Conservation (phyloP, 1,139 yeast genomes). For the Trichomonascaceae sp. region DNA sequence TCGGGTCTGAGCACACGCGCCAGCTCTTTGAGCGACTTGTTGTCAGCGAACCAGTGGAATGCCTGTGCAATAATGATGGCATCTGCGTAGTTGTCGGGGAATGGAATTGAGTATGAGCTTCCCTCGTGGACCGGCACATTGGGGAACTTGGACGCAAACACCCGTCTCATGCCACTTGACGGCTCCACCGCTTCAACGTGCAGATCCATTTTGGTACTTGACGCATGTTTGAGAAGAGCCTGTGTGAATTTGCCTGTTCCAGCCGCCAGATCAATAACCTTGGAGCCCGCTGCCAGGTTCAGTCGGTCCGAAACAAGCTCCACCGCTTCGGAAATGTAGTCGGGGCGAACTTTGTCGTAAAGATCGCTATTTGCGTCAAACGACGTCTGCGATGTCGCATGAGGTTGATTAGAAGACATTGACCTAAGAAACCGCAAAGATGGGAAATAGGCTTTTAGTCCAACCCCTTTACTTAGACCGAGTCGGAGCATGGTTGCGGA, state of each 20-base stretch:
- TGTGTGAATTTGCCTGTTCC: slow-evolving; percentile 59
- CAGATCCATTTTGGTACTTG: slow-evolving; percentile 25
- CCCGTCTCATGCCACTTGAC: slow-evolving; percentile 42
- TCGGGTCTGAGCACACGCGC: slow-evolving; percentile 41
- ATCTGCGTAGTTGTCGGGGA: slow-evolving; percentile 32
- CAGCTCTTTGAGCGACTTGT: slow-evolving; percentile 36
- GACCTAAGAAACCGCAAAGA: no score
- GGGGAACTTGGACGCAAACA: slow-evolving; percentile 39
- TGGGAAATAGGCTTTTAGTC: no score
- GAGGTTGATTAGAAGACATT: no score
- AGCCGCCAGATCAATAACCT: slow-evolving; percentile 43
- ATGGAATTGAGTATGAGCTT: slow-evolving; percentile 38
- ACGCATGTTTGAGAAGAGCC: slow-evolving; percentile 24
- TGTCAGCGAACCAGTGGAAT: slow-evolving; percentile 55
- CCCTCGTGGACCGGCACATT: slow-evolving; percentile 30
- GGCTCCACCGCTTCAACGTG: slow-evolving; percentile 43
- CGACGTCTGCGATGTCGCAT: slow-evolving; percentile 23
- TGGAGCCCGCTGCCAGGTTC: slow-evolving; percentile 22
- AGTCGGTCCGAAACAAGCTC: slow-evolving; percentile 33
- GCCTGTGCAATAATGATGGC: slow-evolving; percentile 51
- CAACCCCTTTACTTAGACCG: no score
- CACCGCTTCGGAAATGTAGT: slow-evolving; percentile 37
- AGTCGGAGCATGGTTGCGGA: no score
- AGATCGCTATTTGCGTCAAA: slow-evolving; percentile 41
- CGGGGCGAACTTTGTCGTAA: slow-evolving; percentile 47